Evolutionary conservation across 1,139 yeast genomes (phyloP).

Genomic region (Petasospora rhodanensis): DNA sequence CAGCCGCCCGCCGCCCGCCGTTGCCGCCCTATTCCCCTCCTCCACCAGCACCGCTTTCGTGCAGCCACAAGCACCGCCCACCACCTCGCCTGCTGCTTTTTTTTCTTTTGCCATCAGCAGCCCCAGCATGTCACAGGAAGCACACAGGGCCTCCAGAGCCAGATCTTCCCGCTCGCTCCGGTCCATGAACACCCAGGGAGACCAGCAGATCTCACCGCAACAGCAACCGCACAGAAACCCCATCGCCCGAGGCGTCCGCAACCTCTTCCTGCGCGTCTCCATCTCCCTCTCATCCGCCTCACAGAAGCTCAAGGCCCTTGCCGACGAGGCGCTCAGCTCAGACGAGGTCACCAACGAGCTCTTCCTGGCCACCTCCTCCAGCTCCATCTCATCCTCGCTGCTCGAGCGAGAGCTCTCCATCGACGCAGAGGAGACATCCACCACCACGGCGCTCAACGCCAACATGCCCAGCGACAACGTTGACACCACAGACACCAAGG

Average conservation of each 20-base stretch:
- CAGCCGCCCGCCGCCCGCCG: too few species aligned
- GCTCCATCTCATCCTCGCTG: constrained; percentile 20
- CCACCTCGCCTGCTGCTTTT: too few species aligned
- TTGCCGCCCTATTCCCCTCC: too few species aligned
- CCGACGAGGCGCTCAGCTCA: constrained; percentile 25
- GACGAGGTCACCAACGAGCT: constrained; percentile 26
- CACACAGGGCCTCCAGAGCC: too few species aligned
- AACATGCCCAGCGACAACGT: constrained; percentile 1
- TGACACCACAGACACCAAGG: constrained; percentile 5
- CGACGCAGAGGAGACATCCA: constrained; percentile 8
- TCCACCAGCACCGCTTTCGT: too few species aligned
- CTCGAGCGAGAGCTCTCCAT: constrained; percentile 13
- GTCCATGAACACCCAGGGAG: too few species aligned
- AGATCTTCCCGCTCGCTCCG: too few species aligned
- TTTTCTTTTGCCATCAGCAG: too few species aligned
- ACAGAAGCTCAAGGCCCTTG: constrained; percentile 17
- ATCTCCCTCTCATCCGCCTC: constrained; percentile 19
- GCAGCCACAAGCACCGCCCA: too few species aligned
- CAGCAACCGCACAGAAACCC: not conserved
- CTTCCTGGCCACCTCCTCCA: constrained; percentile 22
- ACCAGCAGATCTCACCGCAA: too few species aligned
- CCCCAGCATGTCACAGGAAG: too few species aligned
- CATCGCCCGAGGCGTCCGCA: constrained; percentile 11
- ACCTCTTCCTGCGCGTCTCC: constrained; percentile 18
- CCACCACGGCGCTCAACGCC: constrained; percentile 7